These are phyloP conservation scores for Mycena belliarum DNA, from an alignment of 768 basidiomycete genomes.

Conservation along the genomic window DNA sequence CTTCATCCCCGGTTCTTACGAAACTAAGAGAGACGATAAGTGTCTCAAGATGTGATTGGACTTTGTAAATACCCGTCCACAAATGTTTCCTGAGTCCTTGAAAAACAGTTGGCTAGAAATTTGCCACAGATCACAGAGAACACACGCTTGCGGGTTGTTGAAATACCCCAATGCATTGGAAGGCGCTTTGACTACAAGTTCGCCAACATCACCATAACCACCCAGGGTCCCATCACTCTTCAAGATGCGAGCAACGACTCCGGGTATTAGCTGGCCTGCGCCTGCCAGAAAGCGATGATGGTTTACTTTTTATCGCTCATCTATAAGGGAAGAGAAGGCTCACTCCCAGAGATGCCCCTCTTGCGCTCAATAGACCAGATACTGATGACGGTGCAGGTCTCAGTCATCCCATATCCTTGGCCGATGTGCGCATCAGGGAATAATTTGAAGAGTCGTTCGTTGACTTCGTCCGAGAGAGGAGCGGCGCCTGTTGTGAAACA, in stretches of 20 bases:
- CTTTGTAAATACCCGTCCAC: conserved; percentile 54
- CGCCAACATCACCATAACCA: conserved; percentile 57
- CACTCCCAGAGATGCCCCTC: conserved; percentile 55
- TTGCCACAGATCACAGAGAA: conserved; percentile 6
- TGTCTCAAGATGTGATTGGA: not conserved
- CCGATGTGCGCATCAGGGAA: conserved; percentile 57
- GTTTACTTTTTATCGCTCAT: not conserved
- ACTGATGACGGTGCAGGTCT: conserved; percentile 53
- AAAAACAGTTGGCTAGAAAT: not conserved
- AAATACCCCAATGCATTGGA: conserved; percentile 57
- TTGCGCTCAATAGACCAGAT: conserved; percentile 50
- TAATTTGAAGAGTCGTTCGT: conserved; percentile 46
- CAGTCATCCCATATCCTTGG: conserved; percentile 69
- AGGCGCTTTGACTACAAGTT: conserved; percentile 56
- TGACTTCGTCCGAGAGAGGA: conserved; percentile 56
- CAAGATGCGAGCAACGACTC: conserved; percentile 53
- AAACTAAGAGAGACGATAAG: conserved; percentile 43
- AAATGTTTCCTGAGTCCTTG: conserved; percentile 71
- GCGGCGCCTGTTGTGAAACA: conserved; percentile 46
- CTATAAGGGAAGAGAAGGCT: conserved; percentile 8
- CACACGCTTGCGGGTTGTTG: conserved; percentile 63
- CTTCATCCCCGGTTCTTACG: conserved; percentile 72
- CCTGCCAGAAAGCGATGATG: conserved; percentile 27
- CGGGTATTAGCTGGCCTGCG: conserved; percentile 59
- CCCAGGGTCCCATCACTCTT: conserved; percentile 60